Conservation (phyloP, 1,139 yeast genomes). For the Diutina rugosa region DNA sequence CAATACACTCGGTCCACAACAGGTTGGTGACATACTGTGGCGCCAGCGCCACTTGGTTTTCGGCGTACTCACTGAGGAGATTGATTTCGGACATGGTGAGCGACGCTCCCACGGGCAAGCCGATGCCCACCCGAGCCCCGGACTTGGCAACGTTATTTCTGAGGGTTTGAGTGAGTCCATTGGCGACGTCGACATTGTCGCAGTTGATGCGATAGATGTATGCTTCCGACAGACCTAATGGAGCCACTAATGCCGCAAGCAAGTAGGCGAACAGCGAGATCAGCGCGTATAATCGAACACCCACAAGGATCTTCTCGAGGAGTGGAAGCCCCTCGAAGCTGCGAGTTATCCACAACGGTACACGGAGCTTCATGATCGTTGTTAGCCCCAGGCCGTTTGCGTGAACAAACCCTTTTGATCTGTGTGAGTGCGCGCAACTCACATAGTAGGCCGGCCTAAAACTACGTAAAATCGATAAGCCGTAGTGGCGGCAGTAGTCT, state of each 20-base stretch:
- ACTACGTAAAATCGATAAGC: neutral
- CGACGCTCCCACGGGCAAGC: constrained; percentile 1
- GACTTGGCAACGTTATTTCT: neutral
- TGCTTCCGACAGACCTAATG: neutral
- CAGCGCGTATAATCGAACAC: neutral
- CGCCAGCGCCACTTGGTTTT: constrained; percentile 1
- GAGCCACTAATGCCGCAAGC: neutral
- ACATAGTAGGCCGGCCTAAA: too few relatives aligned
- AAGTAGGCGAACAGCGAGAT: neutral
- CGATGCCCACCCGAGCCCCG: neutral
- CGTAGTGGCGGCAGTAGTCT: neutral
- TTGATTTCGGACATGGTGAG: neutral
- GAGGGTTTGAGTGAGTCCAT: neutral
- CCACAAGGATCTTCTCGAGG: neutral
- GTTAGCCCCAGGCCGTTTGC: neutral
- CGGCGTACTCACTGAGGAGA: neutral
- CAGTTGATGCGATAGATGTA: constrained; percentile 1
- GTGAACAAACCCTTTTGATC: neutral
- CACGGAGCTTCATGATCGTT: neutral
- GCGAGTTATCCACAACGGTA: neutral
- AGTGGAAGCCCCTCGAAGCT: neutral
- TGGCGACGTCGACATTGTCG: neutral
- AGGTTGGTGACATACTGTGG: neutral
- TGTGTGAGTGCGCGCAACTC: neutral
- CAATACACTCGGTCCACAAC: neutral